Evolutionary conservation across 768 basidiomycete genomes (phyloP).

Genomic region (Phanerochaete sordida): DNA sequence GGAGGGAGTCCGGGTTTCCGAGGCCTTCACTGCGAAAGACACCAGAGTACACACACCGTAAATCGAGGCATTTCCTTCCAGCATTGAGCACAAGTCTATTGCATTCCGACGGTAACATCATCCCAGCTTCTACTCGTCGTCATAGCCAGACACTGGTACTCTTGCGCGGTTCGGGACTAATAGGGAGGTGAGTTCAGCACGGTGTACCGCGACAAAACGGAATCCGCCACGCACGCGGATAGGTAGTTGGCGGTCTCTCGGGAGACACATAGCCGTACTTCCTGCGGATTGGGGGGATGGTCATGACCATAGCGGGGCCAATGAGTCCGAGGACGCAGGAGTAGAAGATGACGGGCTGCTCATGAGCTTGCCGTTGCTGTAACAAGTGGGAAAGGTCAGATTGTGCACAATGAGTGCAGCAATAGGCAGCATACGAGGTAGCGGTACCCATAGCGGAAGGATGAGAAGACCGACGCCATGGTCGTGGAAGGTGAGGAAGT

Average conservation of each 20-base stretch:
- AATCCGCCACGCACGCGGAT: slow-evolving; percentile 58
- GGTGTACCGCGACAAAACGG: not conserved
- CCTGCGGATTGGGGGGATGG: slow-evolving; percentile 77
- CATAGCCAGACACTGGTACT: slow-evolving; percentile 69
- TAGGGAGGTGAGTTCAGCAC: slow-evolving; percentile 23
- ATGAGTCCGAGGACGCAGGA: slow-evolving; percentile 70
- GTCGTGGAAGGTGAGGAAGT: slow-evolving; percentile 14
- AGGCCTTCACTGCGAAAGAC: not conserved
- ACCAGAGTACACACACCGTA: not conserved
- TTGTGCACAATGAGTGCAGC: not conserved
- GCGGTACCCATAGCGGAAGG: slow-evolving; percentile 52
- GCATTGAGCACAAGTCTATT: not conserved
- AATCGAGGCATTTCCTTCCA: not conserved
- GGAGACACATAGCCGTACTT: slow-evolving; percentile 68
- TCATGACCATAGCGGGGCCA: slow-evolving; percentile 71
- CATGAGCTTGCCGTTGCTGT: slow-evolving; percentile 89
- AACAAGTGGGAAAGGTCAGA: not conserved
- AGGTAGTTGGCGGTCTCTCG: slow-evolving; percentile 70
- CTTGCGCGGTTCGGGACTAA: slow-evolving; percentile 67
- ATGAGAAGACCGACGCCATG: slow-evolving; percentile 44
- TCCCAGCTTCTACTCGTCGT: slow-evolving; percentile 43
- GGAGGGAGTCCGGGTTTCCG: not conserved
- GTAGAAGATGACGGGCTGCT: slow-evolving; percentile 88
- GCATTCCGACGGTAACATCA: not conserved
- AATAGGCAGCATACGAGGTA: slow-evolving; percentile 20